These are phyloP conservation scores for Pichia cactophila DNA, from an alignment of 1,139 yeast species.

Conservation along the genomic window DNA sequence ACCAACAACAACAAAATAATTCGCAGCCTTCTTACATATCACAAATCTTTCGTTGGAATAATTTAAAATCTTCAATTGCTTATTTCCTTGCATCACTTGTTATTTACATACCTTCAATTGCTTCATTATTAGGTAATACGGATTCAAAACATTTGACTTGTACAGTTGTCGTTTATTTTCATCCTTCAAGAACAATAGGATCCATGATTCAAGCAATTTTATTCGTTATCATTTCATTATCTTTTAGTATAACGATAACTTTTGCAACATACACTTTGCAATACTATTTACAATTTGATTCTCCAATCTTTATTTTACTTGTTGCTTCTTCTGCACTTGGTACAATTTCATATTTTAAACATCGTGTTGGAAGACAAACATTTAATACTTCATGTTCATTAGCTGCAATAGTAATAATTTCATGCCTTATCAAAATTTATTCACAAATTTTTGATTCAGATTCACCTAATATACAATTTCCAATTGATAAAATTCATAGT, in stretches of 20 bases:
- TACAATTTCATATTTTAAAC: conserved; percentile 60
- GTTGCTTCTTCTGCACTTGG: conserved; percentile 48
- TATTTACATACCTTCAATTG: conserved; percentile 58
- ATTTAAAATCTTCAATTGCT: conserved; percentile 63
- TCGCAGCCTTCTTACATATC: neutral
- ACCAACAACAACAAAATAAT: neutral
- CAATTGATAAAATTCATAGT: conserved; percentile 47
- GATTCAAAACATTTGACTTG: conserved; percentile 79
- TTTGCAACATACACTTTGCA: conserved; percentile 25
- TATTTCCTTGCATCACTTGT: conserved; percentile 67
- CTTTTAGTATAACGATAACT: conserved; percentile 51
- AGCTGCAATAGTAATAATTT: conserved; percentile 64
- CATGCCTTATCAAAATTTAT: conserved; percentile 63
- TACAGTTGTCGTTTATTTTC: conserved; percentile 79
- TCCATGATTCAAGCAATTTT: conserved; percentile 69
- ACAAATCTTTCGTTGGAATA: conserved; percentile 18
- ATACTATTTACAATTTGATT: conserved; percentile 3
- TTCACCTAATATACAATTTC: conserved; percentile 20
- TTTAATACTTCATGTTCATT: conserved; percentile 78
- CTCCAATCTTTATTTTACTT: conserved; percentile 35
- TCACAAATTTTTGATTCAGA: conserved; percentile 47
- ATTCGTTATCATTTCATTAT: conserved; percentile 50
- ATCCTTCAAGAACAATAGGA: conserved; percentile 73
- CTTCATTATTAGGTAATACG: conserved; percentile 50
- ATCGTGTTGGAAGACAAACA: conserved; percentile 56